These are phyloP conservation scores for Pyrrhoderma lamaoense DNA, from an alignment of 1,284 basidiomycete genomes.

Conservation along the genomic window DNA sequence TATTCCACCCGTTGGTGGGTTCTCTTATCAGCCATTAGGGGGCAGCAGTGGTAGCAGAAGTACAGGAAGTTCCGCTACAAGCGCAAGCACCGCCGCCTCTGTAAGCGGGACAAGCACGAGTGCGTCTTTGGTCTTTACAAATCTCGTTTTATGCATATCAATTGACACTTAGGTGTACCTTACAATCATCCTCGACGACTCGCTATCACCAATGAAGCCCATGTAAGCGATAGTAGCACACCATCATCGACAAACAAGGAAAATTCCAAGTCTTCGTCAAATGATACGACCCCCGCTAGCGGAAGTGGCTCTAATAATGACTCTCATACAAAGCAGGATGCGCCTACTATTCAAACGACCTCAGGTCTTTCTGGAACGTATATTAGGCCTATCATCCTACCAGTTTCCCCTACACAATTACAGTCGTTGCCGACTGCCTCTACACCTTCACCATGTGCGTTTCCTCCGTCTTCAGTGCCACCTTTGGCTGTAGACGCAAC, in stretches of 20 bases:
- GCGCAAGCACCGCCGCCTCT: not conserved
- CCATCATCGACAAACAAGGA: not conserved
- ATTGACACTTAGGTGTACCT: not conserved
- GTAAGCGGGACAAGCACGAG: not conserved
- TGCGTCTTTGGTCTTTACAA: not conserved
- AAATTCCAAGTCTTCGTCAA: too few species aligned
- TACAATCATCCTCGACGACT: slow-evolving; percentile 2
- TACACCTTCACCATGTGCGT: not conserved
- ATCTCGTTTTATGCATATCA: not conserved
- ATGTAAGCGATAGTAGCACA: not conserved
- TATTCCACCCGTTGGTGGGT: slow-evolving; percentile 2
- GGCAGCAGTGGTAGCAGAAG: not conserved
- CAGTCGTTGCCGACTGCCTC: not conserved
- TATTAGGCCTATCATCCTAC: too few species aligned
- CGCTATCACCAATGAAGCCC: not conserved
- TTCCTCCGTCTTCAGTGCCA: not conserved
- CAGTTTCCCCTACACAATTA: too few species aligned
- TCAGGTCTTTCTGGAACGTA: too few species aligned
- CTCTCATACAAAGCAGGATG: too few species aligned
- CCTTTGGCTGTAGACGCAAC: not conserved
- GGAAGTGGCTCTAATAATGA: too few species aligned
- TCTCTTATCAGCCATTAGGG: too few species aligned
- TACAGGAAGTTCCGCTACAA: not conserved
- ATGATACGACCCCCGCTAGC: too few species aligned
- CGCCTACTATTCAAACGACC: too few species aligned